These are phyloP conservation scores for Aphanomyces astaci DNA, from an alignment of 352 stramenopile genomes.

Conservation along the genomic window DNA sequence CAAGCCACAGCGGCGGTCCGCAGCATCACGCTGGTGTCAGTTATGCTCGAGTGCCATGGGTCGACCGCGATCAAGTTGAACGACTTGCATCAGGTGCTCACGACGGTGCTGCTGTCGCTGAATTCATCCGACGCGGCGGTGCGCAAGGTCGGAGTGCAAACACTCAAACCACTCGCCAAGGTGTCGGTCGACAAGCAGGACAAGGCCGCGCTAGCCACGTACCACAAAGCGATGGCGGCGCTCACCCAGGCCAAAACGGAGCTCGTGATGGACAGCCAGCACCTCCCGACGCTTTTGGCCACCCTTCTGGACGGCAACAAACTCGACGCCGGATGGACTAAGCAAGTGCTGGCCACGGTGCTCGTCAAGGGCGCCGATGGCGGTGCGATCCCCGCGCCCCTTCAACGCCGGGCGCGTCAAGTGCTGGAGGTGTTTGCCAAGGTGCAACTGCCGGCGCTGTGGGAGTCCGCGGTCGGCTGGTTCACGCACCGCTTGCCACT, in stretches of 20 bases:
- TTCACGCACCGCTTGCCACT: constrained; percentile 35
- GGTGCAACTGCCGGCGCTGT: constrained; percentile 44
- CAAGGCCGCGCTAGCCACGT: constrained; percentile 30
- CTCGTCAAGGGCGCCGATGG: neutral
- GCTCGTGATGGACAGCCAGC: constrained; percentile 63
- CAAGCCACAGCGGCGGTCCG: neutral
- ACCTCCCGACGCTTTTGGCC: constrained; percentile 45
- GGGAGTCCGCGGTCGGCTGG: constrained; percentile 57
- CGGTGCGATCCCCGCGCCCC: constrained; percentile 34
- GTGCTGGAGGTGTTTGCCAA: constrained; percentile 53
- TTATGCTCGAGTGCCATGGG: constrained; percentile 20
- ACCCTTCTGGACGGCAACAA: constrained; percentile 30
- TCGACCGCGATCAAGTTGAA: constrained; percentile 9
- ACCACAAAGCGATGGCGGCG: constrained; percentile 33
- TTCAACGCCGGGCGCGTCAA: constrained; percentile 41
- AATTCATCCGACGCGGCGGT: constrained; percentile 38
- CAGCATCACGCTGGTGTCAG: neutral
- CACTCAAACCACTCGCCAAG: constrained; percentile 37
- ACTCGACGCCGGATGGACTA: constrained; percentile 32
- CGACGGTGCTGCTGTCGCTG: constrained; percentile 59
- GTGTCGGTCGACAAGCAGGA: constrained; percentile 33
- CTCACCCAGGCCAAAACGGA: constrained; percentile 61
- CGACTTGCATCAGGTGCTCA: constrained; percentile 32
- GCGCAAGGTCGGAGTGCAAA: constrained; percentile 48
- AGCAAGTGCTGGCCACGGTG: constrained; percentile 35